Evolutionary conservation across 2,329 filamentous ascomycete genomes (phyloP).

Genomic region (Colletotrichum costaricense): DNA sequence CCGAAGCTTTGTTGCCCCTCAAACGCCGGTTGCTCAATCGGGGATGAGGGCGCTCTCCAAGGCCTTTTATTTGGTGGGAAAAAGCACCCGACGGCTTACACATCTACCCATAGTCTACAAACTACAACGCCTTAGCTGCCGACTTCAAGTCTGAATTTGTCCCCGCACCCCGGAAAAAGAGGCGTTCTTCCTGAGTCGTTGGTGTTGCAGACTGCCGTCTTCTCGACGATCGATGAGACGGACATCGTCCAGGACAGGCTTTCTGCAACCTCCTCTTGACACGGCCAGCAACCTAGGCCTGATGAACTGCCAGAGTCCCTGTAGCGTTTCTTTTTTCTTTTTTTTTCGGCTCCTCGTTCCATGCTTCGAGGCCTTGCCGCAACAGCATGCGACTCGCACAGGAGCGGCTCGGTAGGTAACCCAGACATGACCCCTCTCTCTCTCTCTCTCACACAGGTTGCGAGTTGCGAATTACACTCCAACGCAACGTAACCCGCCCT

Average conservation of each 20-base stretch:
- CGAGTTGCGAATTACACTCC: constrained; percentile 17
- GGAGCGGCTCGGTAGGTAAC: neutral
- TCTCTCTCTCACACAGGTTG: neutral
- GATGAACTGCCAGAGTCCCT: neutral
- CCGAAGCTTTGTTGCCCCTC: constrained; percentile 2
- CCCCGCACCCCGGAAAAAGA: constrained; percentile 4
- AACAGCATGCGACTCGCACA: constrained; percentile 8
- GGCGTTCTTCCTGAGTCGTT: constrained; percentile 15
- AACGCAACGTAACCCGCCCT: constrained; percentile 30
- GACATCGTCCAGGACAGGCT: constrained; percentile 26
- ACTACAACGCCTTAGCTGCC: neutral
- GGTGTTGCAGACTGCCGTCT: constrained; percentile 23
- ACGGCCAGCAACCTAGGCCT: constrained; percentile 14
- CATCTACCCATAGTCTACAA: neutral
- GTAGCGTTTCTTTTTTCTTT: neutral
- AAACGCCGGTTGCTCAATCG: constrained; percentile 18
- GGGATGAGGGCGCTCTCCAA: constrained; percentile 10
- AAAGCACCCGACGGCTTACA: neutral
- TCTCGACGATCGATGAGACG: constrained; percentile 26
- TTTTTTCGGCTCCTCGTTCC: neutral
- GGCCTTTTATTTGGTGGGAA: constrained; percentile 23
- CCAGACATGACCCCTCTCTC: neutral
- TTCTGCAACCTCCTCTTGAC: constrained; percentile 21
- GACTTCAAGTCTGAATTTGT: constrained; percentile 1
- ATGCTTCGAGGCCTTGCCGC: neutral